These are phyloP conservation scores for Lycium barbarum DNA, from an alignment of 257 asterid genomes.

Conservation along the genomic window DNA sequence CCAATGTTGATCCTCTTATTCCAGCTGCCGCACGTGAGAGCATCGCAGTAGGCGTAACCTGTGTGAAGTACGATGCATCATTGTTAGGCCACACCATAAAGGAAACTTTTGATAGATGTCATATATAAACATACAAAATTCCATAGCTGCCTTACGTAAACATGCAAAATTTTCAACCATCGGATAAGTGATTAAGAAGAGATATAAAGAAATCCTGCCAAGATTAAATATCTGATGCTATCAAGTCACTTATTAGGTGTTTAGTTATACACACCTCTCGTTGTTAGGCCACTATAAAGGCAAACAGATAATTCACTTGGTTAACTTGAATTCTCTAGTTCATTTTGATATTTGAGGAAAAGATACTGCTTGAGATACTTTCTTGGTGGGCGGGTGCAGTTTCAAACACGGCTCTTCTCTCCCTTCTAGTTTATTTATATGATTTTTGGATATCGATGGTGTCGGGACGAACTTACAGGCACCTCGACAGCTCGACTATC, in stretches of 20 bases:
- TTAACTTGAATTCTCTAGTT: slow-evolving; percentile 16
- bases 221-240: slow-evolving; percentile 17
- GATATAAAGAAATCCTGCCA: not conserved
- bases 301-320: slow-evolving; percentile 11
- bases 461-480: not conserved
- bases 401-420: not conserved
- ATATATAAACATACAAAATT: not conserved
- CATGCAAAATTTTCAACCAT: not conserved
- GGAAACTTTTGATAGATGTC: not conserved
- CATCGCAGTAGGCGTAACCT: slow-evolving; percentile 97
- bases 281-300: slow-evolving; percentile 4
- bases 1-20: slow-evolving; percentile 97
- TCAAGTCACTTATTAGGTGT: slow-evolving; percentile 5
- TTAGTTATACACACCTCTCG: not conserved
- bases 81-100: slow-evolving; percentile 12
- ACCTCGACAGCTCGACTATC: not conserved
- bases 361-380: not conserved
- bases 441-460: not conserved
- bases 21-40: slow-evolving; percentile 97
- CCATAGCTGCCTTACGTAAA: not conserved
- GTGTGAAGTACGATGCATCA: slow-evolving; percentile 35
- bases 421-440: not conserved
- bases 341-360: slow-evolving; percentile 7
- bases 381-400: not conserved
- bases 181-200: not conserved